These are phyloP conservation scores for Xylaria sp. DNA, from an alignment of 2,329 filamentous ascomycete genomes.

Conservation along the genomic window DNA sequence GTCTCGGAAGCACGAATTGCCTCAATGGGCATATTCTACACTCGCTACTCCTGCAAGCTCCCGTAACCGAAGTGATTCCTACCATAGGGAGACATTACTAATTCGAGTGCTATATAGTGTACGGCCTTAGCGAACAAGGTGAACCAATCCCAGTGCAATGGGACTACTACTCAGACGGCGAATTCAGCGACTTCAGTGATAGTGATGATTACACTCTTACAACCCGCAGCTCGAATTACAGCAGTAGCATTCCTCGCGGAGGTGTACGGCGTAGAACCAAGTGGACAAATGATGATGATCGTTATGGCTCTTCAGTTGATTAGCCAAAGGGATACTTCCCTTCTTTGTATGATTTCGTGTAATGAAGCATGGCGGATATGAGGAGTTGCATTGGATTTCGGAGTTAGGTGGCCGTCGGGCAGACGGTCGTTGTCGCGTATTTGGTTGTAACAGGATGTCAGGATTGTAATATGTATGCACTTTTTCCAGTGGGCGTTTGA, in stretches of 20 bases:
- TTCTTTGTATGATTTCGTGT: constrained; percentile 24
- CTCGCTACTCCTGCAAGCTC: too few species aligned
- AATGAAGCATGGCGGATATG: constrained; percentile 13
- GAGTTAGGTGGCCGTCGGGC: constrained; percentile 22
- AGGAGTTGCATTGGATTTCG: constrained; percentile 24
- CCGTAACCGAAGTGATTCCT: too few species aligned
- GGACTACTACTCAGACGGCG: constrained; percentile 70
- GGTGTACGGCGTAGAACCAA: constrained; percentile 16
- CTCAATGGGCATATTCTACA: too few species aligned
- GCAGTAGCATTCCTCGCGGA: constrained; percentile 35
- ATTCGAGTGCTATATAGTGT: constrained; percentile 48
- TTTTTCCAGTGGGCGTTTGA: constrained; percentile 7
- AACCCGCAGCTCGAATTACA: constrained; percentile 37
- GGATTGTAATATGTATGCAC: constrained; percentile 28
- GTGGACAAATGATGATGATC: constrained; percentile 38
- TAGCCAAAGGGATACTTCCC: constrained; percentile 34
- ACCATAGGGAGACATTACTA: too few species aligned
- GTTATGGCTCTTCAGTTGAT: constrained; percentile 50
- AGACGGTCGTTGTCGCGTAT: constrained; percentile 6
- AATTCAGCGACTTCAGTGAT: constrained; percentile 65
- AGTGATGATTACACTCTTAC: constrained; percentile 54
- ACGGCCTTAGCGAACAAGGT: constrained; percentile 63
- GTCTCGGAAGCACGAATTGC: too few species aligned
- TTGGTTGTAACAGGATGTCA: constrained; percentile 15
- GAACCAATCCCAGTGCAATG: constrained; percentile 67